Evolutionary conservation across 495 filamentous ascomycete species (phyloP).

Genomic region (Darksidea phi): DNA sequence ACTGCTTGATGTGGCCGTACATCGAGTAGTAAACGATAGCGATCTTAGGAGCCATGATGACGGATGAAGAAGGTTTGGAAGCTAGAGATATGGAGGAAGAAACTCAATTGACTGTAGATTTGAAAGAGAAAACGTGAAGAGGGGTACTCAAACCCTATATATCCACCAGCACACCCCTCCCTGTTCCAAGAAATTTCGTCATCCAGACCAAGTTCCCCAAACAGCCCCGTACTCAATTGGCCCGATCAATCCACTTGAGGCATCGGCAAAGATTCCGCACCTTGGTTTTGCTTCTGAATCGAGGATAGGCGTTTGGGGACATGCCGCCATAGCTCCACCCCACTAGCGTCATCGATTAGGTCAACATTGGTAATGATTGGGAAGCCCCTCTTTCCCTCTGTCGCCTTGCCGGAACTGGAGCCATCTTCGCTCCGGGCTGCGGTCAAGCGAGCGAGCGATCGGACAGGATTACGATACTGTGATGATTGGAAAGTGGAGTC

Average conservation of each 20-base stretch:
- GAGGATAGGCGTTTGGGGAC: not conserved
- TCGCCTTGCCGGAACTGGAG: too few species aligned
- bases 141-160: not conserved
- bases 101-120: conserved; percentile 2
- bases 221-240: not conserved
- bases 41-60: conserved; percentile 85
- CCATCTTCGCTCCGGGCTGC: too few species aligned
- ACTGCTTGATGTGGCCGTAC: conserved; percentile 60
- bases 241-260: not conserved
- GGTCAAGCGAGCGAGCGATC: too few species aligned
- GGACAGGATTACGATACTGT: too few species aligned
- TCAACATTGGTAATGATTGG: not conserved
- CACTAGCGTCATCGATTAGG: conserved; percentile 2
- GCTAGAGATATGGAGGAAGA: not conserved
- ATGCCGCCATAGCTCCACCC: not conserved
- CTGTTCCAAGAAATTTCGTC: not conserved
- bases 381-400: too few species aligned
- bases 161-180: not conserved
- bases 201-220: not conserved
- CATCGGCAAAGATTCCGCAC: not conserved
- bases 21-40: conserved; percentile 94
- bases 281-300: not conserved
- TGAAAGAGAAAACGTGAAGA: not conserved
- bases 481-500: too few species aligned
- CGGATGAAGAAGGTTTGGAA: not conserved